Evolutionary conservation across 2,329 filamentous ascomycete genomes (phyloP).

Genomic region (Monilinia laxa): DNA sequence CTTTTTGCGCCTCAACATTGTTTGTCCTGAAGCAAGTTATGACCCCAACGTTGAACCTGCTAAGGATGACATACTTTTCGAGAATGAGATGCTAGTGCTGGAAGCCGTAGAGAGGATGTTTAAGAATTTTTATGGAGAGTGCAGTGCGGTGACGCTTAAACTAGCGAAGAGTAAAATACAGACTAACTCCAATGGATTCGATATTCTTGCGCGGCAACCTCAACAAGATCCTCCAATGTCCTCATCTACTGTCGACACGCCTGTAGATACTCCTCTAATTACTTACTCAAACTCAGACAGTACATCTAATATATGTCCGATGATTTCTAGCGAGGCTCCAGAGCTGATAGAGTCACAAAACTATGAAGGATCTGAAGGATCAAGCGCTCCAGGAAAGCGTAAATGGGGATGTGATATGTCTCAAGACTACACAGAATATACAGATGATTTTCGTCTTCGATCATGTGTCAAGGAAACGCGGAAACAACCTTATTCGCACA

Average conservation of each 20-base stretch:
- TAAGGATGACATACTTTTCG: slow-evolving; percentile 72
- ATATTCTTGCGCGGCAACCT: slow-evolving; percentile 33
- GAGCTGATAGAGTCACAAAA: not conserved
- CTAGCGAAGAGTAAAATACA: not conserved
- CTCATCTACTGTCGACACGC: not conserved
- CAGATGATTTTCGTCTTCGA: slow-evolving; percentile 41
- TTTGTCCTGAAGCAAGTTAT: slow-evolving; percentile 61
- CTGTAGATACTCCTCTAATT: not conserved
- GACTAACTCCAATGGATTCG: slow-evolving; percentile 28
- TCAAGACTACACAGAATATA: slow-evolving; percentile 45
- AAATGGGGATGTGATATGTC: slow-evolving; percentile 48
- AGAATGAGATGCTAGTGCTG: slow-evolving; percentile 50
- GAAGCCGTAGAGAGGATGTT: slow-evolving; percentile 38
- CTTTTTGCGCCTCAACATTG: slow-evolving; percentile 64
- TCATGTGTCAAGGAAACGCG: not conserved
- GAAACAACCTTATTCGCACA: not conserved
- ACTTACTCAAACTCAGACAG: not conserved
- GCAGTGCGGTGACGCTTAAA: not conserved
- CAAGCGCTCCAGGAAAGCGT: slow-evolving; percentile 10
- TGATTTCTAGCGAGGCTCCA: not conserved
- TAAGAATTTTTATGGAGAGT: slow-evolving; percentile 35
- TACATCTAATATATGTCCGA: not conserved
- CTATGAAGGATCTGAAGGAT: slow-evolving; percentile 2
- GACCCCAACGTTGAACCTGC: slow-evolving; percentile 70
- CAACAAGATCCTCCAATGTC: not conserved